phyloP scores from a whole-genome alignment of 2,329 filamentous ascomycete genomes.

The Knufia petricola region DNA sequence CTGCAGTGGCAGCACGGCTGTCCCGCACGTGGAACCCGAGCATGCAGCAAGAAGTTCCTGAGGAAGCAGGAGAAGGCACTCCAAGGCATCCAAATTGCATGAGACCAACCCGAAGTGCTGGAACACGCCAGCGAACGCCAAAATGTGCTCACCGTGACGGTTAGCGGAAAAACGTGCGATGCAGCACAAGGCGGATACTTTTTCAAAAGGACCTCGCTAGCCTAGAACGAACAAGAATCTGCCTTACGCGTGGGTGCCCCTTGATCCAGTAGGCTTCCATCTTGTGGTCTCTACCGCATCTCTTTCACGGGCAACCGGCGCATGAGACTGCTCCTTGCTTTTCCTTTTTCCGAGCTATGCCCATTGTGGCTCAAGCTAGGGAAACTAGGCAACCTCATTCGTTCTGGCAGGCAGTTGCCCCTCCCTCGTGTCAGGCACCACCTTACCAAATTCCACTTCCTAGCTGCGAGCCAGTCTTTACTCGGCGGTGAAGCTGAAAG shows the following conservation, averaged over 20 bases:
- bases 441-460: not conserved
- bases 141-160: not conserved
- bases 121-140: not conserved
- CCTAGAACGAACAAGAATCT: not conserved
- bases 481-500: slow-evolving; percentile 9
- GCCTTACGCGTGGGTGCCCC: not conserved
- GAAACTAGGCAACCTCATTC: not conserved
- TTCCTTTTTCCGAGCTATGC: not conserved
- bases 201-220: slow-evolving; percentile 8
- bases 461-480: slow-evolving; percentile 1
- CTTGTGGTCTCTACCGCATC: not conserved
- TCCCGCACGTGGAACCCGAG: slow-evolving; percentile 5
- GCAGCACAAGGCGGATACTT: not conserved
- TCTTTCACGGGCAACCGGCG: not conserved
- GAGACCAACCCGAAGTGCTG: not conserved
- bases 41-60: too few species aligned
- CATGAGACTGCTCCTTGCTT: not conserved
- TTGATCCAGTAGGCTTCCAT: not conserved
- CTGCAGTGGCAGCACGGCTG: not conserved
- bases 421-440: not conserved
- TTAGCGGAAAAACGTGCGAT: not conserved
- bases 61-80: not conserved
- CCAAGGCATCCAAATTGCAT: not conserved
- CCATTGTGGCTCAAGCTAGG: not conserved
- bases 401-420: not conserved